Evolutionary conservation across 345 rosid species (phyloP), one percentile per base, ranked within the genome.

Genomic region (Boechera retrofracta): DNA sequence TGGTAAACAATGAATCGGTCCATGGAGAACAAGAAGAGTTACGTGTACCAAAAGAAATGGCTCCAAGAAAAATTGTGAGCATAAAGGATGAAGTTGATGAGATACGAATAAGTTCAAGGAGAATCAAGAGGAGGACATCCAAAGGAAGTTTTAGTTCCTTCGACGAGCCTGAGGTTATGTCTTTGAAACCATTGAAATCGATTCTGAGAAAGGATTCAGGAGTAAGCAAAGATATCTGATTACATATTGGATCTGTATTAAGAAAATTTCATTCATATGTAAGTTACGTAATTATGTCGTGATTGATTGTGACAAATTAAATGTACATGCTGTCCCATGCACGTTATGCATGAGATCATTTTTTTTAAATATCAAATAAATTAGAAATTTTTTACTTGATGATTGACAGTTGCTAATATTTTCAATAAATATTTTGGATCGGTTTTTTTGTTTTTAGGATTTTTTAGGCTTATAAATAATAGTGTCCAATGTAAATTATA

Each of bases 141-240:
- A 55, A 70, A 44, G 80, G 59, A 52, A 77, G 75, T 54, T 63
- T 77, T 69, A n/a, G 39, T 54, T 44, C 80, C 2, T 61, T 69
- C 11, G 42, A 63, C 7, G 67, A 77, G 4, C 4, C 63, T 53
- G 75, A 69, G n/a, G 36, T 41, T 60, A 68, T 35, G 48, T 51
- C 69, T 49, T 55, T 69, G 12, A 54, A 44, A 69, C 80, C 80
- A 77, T 33, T 77, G 75, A 77, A 77, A 70, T 77, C 80, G 8
- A 77, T 77, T 70, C 75, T 77, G 9, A 62, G 75, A 48, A 77
- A 69, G 35, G 71, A 69, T 62, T 69, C 58, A 53, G 41, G 32
- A 51, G 7, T 61, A 48, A 38, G 10, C 24, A 16, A 67, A 4
- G 42, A 47, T 49, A 26, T 8, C 5, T 67, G 35, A 59, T 18